Base-by-base conservation (phyloP, 1,284 basidiomycete genomes). In the Ustanciosporium gigantosporum region DNA sequence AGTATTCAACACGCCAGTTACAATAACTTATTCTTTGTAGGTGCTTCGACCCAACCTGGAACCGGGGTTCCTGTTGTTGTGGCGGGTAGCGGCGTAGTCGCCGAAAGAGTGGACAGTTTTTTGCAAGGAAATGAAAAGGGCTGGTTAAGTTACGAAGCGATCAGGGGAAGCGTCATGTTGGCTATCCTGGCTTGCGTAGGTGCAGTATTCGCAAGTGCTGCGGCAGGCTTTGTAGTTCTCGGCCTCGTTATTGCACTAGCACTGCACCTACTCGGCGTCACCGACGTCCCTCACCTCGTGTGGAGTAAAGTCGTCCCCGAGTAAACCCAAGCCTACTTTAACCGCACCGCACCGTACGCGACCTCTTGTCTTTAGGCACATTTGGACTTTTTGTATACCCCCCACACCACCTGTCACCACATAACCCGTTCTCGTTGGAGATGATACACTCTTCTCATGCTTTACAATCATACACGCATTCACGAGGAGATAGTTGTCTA, bases 1-100 rank as follows among this genome's bases (percentile, higher is more conserved):
- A 66, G 62, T 22, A 76, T 76, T 42, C 69, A 76, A 21, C 70
- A 70, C 31, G 51, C 55, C 2, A 39, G 22, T 13, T 66, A 65
- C 46, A 23, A 25, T 35, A 79, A 77, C 32, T 65, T 78, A 20
- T 79, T 78, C 71, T 79, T 79, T 29, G 76, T 79, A 21, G 79
- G 79, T n/a, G 79, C 79, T 1, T 73, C 68, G 2, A 76, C 78
- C 1, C 78, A 79, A 41, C 78, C 79, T 2, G 79, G 79, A 19
- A 80, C 79, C 1, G 78, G 77, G 25, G 70, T 73, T 6, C 70
- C 72, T 4, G 72, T 73, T 4, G 68, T 74, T 0, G 65, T 72
- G 1, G 72, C 72, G 0, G 72, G 72, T 3, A 66, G 66, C 16
- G 68, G 62, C 3, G 60, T 71, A 2, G 64, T 74, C 5, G 65